Conservation (phyloP, 2,329 filamentous ascomycete species). For the Aspergillus hiratsukae region DNA sequence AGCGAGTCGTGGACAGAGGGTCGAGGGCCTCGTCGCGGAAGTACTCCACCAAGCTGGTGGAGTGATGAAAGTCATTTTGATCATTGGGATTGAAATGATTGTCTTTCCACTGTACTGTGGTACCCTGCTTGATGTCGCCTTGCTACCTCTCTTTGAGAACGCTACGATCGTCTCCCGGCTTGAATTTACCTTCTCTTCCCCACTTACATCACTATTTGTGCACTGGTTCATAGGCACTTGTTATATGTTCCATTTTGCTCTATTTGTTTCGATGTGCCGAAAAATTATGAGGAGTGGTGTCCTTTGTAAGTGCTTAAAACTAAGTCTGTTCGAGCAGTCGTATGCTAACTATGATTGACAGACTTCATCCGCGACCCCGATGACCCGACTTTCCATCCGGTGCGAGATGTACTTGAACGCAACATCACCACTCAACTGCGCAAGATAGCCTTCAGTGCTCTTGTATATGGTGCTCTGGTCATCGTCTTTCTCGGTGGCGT, state of each 20-base stretch:
- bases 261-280: conserved; percentile 98
- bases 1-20: conserved; percentile 49
- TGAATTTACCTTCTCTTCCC: conserved; percentile 71
- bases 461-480: conserved; percentile 91
- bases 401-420: conserved; percentile 91
- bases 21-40: conserved; percentile 73
- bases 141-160: conserved; percentile 82
- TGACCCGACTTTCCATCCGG: conserved; percentile 95
- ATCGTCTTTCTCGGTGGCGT: conserved; percentile 91
- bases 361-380: conserved; percentile 98
- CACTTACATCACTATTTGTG: conserved; percentile 87
- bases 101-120: conserved; percentile 95
- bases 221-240: conserved; percentile 99
- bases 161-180: conserved; percentile 73
- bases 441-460: conserved; percentile 92
- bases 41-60: conserved; percentile 88
- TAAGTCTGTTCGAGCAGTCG: conserved; percentile 1
- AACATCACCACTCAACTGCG: conserved; percentile 88
- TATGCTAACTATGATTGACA: conserved; percentile 27
- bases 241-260: conserved; percentile 99
- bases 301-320: conserved; percentile 60
- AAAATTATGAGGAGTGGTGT: conserved; percentile 96
- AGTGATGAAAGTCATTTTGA: conserved; percentile 94
- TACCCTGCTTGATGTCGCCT: conserved; percentile 77
- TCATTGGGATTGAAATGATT: conserved; percentile 99